Base-by-base conservation (phyloP, 108 stramenopile genomes). In the Cyclotella distinguenda region DNA sequence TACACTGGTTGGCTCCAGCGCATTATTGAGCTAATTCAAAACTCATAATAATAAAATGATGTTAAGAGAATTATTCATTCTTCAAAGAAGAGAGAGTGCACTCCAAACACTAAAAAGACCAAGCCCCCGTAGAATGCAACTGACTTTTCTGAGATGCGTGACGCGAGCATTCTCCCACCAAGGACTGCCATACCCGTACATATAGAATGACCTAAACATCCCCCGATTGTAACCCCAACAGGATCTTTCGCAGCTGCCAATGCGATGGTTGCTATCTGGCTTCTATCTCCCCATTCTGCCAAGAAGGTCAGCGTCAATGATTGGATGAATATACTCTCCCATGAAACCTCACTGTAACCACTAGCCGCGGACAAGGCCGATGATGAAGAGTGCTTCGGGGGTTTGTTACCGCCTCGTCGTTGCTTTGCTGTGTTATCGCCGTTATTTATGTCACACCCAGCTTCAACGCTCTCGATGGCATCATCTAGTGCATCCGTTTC, bases 281-380 rank as follows among this genome's bases (percentile, higher is more conserved):
- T 95, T 38, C 99, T 94, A 83, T 99, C 99, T 18, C 99, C 99
- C 99, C 99, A 99, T 84, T 99, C 99, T 7, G 99, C 99, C 68
- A 99, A 68, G 64, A 99, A 99, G 4, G 99, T 99, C 60, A 99
- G 58, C 15, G 91, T 94, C 53, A 99, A 87, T 26, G 96, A 79
- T 74, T 95, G 94, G 8, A 92, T 46, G 35, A 95, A 90, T 13
- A 95, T 72, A 38, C 84, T 59, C 30, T 82, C 62, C 70, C 82
- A 86, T 13, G 82, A 66, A 12, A 35, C 33, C 6, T 50, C 55
- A 47, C 64, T 74, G 58, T 76, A 74, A 57, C 63, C 53, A 16
- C 77, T 44, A 15, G 68, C 66, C n/a, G 61, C 64, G 12, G 72
- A 64, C 38, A 66, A 22, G 0, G 60, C 75, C 42, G 74, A 69